Percentiles rank a stretch among this genome's conserved stretches.
Evolutionary conservation across 2,329 filamentous ascomycete genomes (phyloP).

Genomic region (Aspergillus clavatus): DNA sequence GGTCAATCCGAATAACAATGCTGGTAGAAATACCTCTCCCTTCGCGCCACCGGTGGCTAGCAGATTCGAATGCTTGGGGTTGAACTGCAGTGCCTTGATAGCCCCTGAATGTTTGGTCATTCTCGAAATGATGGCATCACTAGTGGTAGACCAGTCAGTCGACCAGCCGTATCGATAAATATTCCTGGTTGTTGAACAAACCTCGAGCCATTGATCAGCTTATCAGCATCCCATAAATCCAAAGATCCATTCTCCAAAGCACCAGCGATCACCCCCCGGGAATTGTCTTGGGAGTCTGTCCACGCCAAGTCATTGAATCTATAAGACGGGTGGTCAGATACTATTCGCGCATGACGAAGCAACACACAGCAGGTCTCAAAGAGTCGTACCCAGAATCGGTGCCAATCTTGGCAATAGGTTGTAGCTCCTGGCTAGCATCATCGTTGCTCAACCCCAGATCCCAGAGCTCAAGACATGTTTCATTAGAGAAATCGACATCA

Average conservation of each 20-base stretch:
- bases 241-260: conserved; percentile 91
- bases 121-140: conserved; percentile 77
- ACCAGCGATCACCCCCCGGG: conserved; percentile 86
- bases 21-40: conserved; percentile 57
- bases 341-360: conserved; percentile 5
- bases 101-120: conserved; percentile 86
- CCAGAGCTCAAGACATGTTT: conserved; percentile 95
- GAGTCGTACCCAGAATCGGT: conserved; percentile 76
- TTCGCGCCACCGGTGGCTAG: conserved; percentile 90
- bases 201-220: conserved; percentile 52
- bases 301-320: conserved; percentile 98
- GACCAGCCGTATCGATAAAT: conserved; percentile 3
- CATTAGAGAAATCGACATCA: conserved; percentile 94
- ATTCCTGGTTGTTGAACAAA: conserved; percentile 27
- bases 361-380: neutral
- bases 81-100: conserved; percentile 95
- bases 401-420: conserved; percentile 75
- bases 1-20: neutral
- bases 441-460: conserved; percentile 77
- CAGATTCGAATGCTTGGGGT: conserved; percentile 84
- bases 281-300: conserved; percentile 74
- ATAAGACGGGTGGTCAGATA: conserved; percentile 18
- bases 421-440: conserved; percentile 73
- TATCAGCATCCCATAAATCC: conserved; percentile 86
- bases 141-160: conserved; percentile 21